These are phyloP conservation scores for Glutinoglossum americanum DNA, from an alignment of 495 filamentous ascomycete species.

Conservation along the genomic window DNA sequence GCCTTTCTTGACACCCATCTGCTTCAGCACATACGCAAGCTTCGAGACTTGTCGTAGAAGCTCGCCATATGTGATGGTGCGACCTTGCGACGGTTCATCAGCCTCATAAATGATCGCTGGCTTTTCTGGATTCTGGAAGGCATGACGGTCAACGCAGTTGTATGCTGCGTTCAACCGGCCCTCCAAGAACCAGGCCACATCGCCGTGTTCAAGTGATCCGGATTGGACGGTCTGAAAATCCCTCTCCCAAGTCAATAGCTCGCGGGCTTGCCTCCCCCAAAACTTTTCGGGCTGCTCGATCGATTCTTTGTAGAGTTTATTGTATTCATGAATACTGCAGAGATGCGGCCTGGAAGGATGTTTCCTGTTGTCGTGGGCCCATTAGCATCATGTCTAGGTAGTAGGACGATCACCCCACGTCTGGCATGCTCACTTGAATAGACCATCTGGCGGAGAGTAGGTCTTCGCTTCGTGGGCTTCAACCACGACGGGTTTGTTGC, in stretches of 20 bases:
- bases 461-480: conserved; percentile 1
- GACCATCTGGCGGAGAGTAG: background rate
- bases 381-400: background rate
- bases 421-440: conserved; percentile 5
- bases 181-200: conserved; percentile 88
- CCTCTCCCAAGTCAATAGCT: conserved; percentile 71
- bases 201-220: conserved; percentile 59
- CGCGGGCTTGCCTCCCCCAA: conserved; percentile 70
- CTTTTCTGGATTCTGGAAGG: conserved; percentile 74
- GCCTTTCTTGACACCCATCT: conserved; percentile 92
- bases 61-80: conserved; percentile 81
- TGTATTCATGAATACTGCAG: conserved; percentile 62
- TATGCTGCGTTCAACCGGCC: conserved; percentile 86
- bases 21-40: conserved; percentile 64
- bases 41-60: conserved; percentile 81
- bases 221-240: conserved; percentile 81
- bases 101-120: conserved; percentile 97
- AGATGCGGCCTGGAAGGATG: conserved; percentile 48
- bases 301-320: conserved; percentile 85
- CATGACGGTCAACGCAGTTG: conserved; percentile 95
- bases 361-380: conserved; percentile 25
- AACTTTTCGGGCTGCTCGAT: conserved; percentile 80
- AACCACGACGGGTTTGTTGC: background rate
- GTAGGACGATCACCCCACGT: background rate
- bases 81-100: conserved; percentile 73